Percentiles rank a stretch among this genome's conserved stretches.
These are phyloP conservation scores for Lodderomyces orthopsilosis DNA, from an alignment of 1,139 yeast species.

Conservation along the genomic window DNA sequence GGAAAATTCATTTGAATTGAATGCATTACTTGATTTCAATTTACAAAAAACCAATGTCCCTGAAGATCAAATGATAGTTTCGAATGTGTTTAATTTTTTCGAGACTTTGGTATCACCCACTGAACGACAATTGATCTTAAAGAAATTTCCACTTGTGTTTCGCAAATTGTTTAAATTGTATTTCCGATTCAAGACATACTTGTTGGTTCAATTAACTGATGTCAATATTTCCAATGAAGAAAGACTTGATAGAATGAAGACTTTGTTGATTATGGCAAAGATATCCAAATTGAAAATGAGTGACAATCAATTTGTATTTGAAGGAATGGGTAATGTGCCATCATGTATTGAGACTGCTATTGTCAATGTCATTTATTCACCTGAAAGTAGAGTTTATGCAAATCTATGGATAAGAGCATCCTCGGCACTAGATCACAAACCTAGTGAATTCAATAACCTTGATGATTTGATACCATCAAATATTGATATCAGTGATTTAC, in stretches of 20 bases:
- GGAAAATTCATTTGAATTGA: slow-evolving; percentile 57
- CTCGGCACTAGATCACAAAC: slow-evolving; percentile 17
- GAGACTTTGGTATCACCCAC: slow-evolving; percentile 51
- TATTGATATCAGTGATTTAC: slow-evolving; percentile 28
- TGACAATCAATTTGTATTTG: slow-evolving; percentile 55
- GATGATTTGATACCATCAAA: slow-evolving; percentile 35
- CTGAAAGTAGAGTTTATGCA: slow-evolving; percentile 72
- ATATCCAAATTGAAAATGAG: slow-evolving; percentile 70
- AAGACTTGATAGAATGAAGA: slow-evolving; percentile 68
- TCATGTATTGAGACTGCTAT: slow-evolving; percentile 84
- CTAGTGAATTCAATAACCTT: slow-evolving; percentile 26
- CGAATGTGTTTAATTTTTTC: slow-evolving; percentile 71
- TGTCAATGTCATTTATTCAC: slow-evolving; percentile 70
- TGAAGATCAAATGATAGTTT: slow-evolving; percentile 50
- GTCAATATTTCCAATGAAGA: slow-evolving; percentile 51
- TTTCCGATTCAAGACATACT: slow-evolving; percentile 60
- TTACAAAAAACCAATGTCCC: slow-evolving; percentile 28
- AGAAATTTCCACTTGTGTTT: slow-evolving; percentile 67
- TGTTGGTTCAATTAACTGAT: slow-evolving; percentile 67
- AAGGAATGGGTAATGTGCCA: slow-evolving; percentile 58
- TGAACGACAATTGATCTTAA: slow-evolving; percentile 43
- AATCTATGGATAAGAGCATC: slow-evolving; percentile 65
- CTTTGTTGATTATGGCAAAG: slow-evolving; percentile 65
- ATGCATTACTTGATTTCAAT: slow-evolving; percentile 60
- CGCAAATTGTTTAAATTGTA: slow-evolving; percentile 67